Evolutionary conservation across 768 basidiomycete species (phyloP), one percentile per base, ranked within the genome.

Genomic region (Pisolithus tinctorius): DNA sequence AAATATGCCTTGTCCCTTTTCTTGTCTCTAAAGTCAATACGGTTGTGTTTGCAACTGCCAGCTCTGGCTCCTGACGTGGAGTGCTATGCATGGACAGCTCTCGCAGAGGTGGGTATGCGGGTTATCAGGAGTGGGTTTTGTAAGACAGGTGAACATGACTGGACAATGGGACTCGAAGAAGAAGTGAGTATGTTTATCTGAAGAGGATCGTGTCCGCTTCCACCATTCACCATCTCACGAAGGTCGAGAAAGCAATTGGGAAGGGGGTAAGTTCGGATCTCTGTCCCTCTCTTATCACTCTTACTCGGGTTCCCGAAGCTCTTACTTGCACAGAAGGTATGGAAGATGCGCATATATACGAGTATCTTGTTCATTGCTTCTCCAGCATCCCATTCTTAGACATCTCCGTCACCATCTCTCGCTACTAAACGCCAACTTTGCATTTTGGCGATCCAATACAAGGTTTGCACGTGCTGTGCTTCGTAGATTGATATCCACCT

Each of bases 21-120:
- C 23, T 57, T 86, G 4, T 82, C 86, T 0, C 61, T 81, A 1
- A 63, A 72, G 42, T 79, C 87, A 0, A 60, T 88, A 9, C 67
- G 78, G 41, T 75, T 72, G 56, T 86, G 83, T 62, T 71, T 87
- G 11, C 57, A 67, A 0, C 55, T 81, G 0, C 69, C 71, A 3
- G 70, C 73, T 11, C 69, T 88, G 1, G 76, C 80, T 4, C 74
- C 76, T 5, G 76, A 78, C 47, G 63, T 82, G 8, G 86, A 88
- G 58, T 88, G 85, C 60, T 71, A 81, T 7, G 85, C 85, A 1
- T 88, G 83, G 80, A 81, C 81, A 1, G 76, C 77, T 9, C 57
- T 89, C 0, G 86, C 81, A 0, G 88, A 90, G 63, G 58, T 86
- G 1, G 87, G 86, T 3, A 73, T 88, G 60, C 71, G 71, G 53